A percentile compares a stretch with the other conserved stretches of the same genome.
phyloP scores from a whole-genome alignment of 441 rosid species.

The Adansonia madagascariensis region DNA sequence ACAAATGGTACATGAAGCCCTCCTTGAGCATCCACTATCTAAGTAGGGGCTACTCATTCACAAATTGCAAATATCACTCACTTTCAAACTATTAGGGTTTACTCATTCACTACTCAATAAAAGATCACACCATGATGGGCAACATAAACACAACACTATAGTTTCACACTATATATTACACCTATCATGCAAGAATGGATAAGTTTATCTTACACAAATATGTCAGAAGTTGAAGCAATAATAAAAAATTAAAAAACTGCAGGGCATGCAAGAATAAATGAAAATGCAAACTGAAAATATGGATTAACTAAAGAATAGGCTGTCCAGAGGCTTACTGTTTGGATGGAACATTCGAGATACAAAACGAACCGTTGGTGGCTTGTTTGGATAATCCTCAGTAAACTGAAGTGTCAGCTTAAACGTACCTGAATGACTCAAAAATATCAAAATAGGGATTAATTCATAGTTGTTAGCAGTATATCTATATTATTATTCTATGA shows the following conservation, averaged over 20 bases:
- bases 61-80: too few species aligned
- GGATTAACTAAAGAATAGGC: too few species aligned
- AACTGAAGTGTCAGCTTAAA: conserved; percentile 71
- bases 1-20: neutral
- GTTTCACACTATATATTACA: neutral
- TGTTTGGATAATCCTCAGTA: conserved; percentile 72
- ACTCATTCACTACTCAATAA: neutral
- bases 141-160: neutral
- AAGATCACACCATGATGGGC: neutral
- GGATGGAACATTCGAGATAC: conserved; percentile 83
- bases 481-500: neutral
- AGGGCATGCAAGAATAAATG: neutral
- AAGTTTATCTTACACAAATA: neutral
- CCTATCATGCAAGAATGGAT: neutral
- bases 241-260: neutral
- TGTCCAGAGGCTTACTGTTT: conserved; percentile 50
- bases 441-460: neutral
- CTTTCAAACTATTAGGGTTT: neutral
- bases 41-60: neutral
- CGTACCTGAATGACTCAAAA: conserved; percentile 52
- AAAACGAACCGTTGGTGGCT: conserved; percentile 74
- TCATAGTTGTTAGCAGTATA: neutral
- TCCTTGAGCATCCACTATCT: neutral
- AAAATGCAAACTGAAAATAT: neutral
- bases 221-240: neutral